These are phyloP conservation scores for Coemansia sp. DNA, from an alignment of 192 early-diverging fungal species.

Conservation along the genomic window DNA sequence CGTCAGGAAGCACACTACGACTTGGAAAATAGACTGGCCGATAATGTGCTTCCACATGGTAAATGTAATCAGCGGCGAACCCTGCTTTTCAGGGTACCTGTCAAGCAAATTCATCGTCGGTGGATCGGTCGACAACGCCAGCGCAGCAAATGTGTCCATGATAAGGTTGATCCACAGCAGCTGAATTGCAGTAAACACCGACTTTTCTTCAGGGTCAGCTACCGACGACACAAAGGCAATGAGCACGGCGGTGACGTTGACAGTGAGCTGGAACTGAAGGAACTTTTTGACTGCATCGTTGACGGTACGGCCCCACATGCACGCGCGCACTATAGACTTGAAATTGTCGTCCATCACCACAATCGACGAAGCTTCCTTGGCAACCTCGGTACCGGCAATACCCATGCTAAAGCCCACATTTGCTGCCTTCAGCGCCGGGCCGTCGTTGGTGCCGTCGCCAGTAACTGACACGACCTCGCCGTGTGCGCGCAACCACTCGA, in stretches of 20 bases:
- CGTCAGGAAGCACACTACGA: constrained; percentile 75
- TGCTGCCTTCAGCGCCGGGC: constrained; percentile 87
- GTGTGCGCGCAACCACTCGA: constrained; percentile 80
- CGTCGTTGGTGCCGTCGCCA: constrained; percentile 99
- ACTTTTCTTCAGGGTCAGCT: constrained; percentile 60
- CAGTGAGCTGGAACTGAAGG: constrained; percentile 98
- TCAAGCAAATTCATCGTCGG: constrained; percentile 84
- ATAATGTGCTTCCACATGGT: constrained; percentile 97
- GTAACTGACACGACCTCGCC: constrained; percentile 98
- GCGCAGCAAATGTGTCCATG: constrained; percentile 98
- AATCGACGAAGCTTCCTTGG: constrained; percentile 98
- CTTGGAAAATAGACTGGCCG: constrained; percentile 87
- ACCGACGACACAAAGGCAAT: constrained; percentile 79
- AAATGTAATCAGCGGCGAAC: constrained; percentile 82
- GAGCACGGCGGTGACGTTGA: constrained; percentile 89
- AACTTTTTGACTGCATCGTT: constrained; percentile 99
- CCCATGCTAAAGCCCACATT: constrained; percentile 99
- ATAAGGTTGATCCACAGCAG: constrained; percentile 99
- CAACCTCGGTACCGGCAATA: constrained; percentile 98
- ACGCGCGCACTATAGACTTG: constrained; percentile 92
- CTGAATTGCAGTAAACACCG: constrained; percentile 95
- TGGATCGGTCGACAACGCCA: constrained; percentile 95
- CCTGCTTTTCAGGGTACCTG: constrained; percentile 78
- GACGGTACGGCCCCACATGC: constrained; percentile 95
- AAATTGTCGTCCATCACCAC: constrained; percentile 99